A percentile compares a stretch with the other conserved stretches of the same genome.
Evolutionary conservation across 164 flowering plant species (phyloP).

Genomic region (Pachysandra terminalis): DNA sequence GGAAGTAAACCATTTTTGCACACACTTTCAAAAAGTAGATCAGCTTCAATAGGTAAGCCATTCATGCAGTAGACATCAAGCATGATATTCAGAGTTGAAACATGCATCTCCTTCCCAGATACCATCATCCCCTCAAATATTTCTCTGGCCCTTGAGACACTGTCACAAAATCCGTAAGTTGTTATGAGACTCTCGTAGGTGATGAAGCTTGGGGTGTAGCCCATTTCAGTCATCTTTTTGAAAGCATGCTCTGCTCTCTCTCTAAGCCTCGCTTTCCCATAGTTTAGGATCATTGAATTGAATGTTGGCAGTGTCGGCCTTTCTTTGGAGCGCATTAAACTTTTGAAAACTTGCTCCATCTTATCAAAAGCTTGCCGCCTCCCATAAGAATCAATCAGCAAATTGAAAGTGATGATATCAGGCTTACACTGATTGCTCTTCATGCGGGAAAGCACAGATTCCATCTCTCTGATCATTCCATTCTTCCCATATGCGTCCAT

Average conservation of each 20-base stretch:
- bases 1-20: conserved; percentile 30
- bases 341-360: conserved; percentile 93
- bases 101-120: conserved; percentile 53
- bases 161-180: conserved; percentile 80
- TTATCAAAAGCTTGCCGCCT: conserved; percentile 81
- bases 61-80: conserved; percentile 87
- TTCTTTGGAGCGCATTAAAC: conserved; percentile 72
- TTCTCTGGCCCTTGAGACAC: conserved; percentile 71
- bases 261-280: conserved; percentile 85
- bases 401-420: conserved; percentile 75
- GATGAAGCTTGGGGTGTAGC: conserved; percentile 64
- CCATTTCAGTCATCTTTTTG: conserved; percentile 55
- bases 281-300: conserved; percentile 86
- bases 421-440: conserved; percentile 73
- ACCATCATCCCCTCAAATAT: conserved; percentile 48
- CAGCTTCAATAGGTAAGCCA: conserved; percentile 70
- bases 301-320: conserved; percentile 87
- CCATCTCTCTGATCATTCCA: conserved; percentile 94
- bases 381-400: conserved; percentile 92
- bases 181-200: conserved; percentile 79
- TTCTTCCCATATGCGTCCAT: conserved; percentile 97
- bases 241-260: conserved; percentile 69
- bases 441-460: conserved; percentile 69
- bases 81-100: conserved; percentile 86
- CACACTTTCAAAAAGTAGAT: conserved; percentile 50